Base-by-base conservation (phyloP, 352 stramenopile species). In the Globisporangium barbulae region DNA sequence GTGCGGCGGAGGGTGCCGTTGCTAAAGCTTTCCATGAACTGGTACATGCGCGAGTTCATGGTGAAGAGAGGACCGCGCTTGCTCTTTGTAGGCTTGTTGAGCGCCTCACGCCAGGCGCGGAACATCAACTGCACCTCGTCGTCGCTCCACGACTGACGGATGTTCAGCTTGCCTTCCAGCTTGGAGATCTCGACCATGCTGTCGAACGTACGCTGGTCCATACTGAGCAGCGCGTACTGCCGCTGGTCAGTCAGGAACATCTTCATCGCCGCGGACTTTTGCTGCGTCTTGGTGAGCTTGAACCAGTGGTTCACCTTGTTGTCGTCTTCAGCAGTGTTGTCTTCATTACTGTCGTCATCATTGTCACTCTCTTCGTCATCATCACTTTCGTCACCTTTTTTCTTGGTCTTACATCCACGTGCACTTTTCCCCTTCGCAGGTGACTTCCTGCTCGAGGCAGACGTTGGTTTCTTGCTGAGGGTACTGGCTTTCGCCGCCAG, bases 1-100 rank as follows among this genome's bases (percentile, higher is more conserved):
- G 61, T 66, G 41, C 61, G 52, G 21, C 44, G 53, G 41, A 53
- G 50, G 2, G 52, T 37, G 19, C 41, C 52, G 52, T 48, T 31
- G 31, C 61, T 48, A 8, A 66, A 25, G 9, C 13, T 33, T 19
- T 5, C n/a, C 61, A 66, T 66, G 41, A 47, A 8, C 52, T 66
- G 39, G 31, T 49, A 66, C 30, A 55, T 48, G 41, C 52, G 61
- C 53, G 52, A 54, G 61, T 66, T 66, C 39, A 66, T n/a, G 39
- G 41, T 60, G 2, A 49, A 56, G 10, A 55, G 41, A 41, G 53
- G 53, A 12, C 28, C 33, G n/a, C 41, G 39, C 5, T 33, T 39
- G 4, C 52, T 52, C 33, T 45, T 45, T 7, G 28, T 12, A 5
- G 25, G 61, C 52, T 33, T 66, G 31, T 39, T 31, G 41, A 66